A percentile compares a stretch with the other conserved stretches of the same genome.
phyloP scores from a whole-genome alignment of 176 grass and related monocot genomes.

The Carex parvula region DNA sequence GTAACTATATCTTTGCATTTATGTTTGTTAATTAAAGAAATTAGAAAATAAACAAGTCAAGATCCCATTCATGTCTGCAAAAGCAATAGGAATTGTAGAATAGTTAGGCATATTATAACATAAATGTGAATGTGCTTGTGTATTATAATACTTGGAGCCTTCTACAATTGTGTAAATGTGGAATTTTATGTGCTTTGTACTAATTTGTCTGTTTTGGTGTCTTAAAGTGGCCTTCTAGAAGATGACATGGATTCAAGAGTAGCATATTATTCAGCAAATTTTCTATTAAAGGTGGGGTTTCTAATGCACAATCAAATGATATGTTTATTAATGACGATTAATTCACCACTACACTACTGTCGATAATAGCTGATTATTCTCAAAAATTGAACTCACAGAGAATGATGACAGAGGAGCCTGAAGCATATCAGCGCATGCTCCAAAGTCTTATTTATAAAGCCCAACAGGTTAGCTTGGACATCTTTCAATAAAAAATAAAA shows the following conservation, averaged over 20 bases:
- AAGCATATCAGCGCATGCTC: constrained; percentile 89
- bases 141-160: background rate
- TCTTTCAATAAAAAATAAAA: background rate
- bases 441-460: constrained; percentile 89
- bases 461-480: constrained; percentile 56
- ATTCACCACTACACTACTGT: background rate
- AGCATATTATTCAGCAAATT: constrained; percentile 97
- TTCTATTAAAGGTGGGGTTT: constrained; percentile 82
- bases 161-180: background rate
- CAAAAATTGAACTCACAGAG: constrained; percentile 46
- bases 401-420: constrained; percentile 99
- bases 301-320: constrained; percentile 3
- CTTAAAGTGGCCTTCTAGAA: constrained; percentile 77
- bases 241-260: constrained; percentile 96
- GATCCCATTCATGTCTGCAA: background rate
- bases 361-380: background rate
- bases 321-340: background rate
- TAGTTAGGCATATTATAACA: background rate
- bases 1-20: constrained; percentile 18
- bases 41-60: background rate
- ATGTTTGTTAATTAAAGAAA: background rate
- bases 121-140: background rate
- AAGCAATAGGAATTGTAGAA: background rate
- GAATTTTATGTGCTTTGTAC: constrained; percentile 19
- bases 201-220: constrained; percentile 14